phyloP scores from a whole-genome alignment of 345 rosid genomes.

The Citrus australasica region DNA sequence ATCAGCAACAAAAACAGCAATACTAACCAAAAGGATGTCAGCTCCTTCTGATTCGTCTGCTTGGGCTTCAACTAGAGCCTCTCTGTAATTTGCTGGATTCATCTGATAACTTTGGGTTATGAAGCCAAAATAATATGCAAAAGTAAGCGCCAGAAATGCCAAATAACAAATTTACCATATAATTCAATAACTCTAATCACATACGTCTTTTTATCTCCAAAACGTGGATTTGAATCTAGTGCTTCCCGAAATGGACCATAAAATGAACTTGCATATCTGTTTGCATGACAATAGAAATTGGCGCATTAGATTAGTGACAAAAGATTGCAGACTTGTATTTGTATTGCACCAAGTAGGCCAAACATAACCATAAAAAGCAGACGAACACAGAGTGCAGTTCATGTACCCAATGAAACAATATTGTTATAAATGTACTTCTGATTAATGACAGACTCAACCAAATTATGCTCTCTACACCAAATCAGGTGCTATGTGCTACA shows the following conservation, averaged over 20 bases:
- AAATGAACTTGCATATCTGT: conserved; percentile 93
- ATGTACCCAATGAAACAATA: not conserved
- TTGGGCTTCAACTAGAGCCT: conserved; percentile 75
- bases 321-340: not conserved
- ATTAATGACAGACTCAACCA: not conserved
- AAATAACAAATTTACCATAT: not conserved
- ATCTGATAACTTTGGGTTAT: conserved; percentile 79
- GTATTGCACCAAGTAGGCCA: not conserved
- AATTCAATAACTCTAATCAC: conserved; percentile 12
- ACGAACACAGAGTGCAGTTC: not conserved
- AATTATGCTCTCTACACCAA: not conserved
- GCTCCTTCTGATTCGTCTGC: conserved; percentile 98
- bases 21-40: conserved; percentile 81
- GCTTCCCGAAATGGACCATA: conserved; percentile 98
- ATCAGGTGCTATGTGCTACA: not conserved
- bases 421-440: not conserved
- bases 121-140: conserved; percentile 22
- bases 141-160: conserved; percentile 5
- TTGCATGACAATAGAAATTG: conserved; percentile 6
- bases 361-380: not conserved
- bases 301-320: conserved; percentile 7
- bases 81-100: conserved; percentile 95
- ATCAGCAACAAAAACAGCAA: conserved; percentile 7
- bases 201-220: conserved; percentile 94
- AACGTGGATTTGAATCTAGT: conserved; percentile 87